A percentile compares a stretch with the other conserved stretches of the same genome.
These are phyloP conservation scores for Apophysomyces elegans DNA, from an alignment of 371 early-diverging fungal species.

Conservation along the genomic window DNA sequence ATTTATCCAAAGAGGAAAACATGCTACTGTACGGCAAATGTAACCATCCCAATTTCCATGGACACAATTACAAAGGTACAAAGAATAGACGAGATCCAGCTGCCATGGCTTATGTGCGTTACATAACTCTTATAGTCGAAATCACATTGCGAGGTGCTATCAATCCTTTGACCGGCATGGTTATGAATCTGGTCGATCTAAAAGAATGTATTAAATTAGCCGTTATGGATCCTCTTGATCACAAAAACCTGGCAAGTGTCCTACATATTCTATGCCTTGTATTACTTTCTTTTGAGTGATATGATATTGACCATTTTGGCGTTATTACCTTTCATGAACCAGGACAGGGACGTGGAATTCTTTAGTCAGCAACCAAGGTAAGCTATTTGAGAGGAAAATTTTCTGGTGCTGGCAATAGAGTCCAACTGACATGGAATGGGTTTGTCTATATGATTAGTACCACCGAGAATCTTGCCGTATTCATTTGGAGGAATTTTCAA, in stretches of 20 bases:
- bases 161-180: slow-evolving; percentile 84
- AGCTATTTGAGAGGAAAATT: slow-evolving; percentile 8
- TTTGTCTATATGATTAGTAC: slow-evolving; percentile 58
- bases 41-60: slow-evolving; percentile 84
- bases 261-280: neutral
- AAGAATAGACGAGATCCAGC: neutral
- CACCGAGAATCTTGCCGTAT: slow-evolving; percentile 88
- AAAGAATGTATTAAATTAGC: slow-evolving; percentile 75
- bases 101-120: neutral
- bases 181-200: slow-evolving; percentile 81
- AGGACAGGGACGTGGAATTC: slow-evolving; percentile 80
- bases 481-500: slow-evolving; percentile 75
- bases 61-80: slow-evolving; percentile 87
- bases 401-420: neutral
- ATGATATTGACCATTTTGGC: neutral
- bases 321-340: neutral
- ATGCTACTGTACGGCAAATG: slow-evolving; percentile 83
- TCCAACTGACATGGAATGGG: neutral
- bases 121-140: slow-evolving; percentile 55
- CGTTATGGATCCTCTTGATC: slow-evolving; percentile 84
- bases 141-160: slow-evolving; percentile 77
- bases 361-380: slow-evolving; percentile 42
- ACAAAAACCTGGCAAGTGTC: slow-evolving; percentile 74
- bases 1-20: slow-evolving; percentile 77
- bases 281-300: neutral